Conservation (phyloP, 2,329 filamentous ascomycete genomes). For the Phyllosticta capitalensis region DNA sequence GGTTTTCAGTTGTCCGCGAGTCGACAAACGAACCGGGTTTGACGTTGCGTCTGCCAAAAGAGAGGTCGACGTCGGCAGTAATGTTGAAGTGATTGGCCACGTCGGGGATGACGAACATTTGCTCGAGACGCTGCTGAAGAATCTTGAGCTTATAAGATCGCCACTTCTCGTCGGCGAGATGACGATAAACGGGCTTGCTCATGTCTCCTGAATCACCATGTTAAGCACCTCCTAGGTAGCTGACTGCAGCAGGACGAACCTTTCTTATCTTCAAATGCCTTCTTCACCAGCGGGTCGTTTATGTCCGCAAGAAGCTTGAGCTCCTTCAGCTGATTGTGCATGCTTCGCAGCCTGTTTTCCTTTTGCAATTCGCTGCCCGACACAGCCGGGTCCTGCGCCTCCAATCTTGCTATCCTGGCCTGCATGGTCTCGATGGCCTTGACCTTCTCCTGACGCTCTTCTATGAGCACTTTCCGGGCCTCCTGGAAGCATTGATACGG, state of each 20-base stretch:
- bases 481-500: conserved; percentile 98
- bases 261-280: conserved; percentile 81
- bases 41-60: conserved; percentile 62
- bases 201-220: conserved; percentile 63
- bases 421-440: conserved; percentile 58
- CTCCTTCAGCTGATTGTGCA: conserved; percentile 63
- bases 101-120: conserved; percentile 83
- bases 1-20: conserved; percentile 60
- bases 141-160: conserved; percentile 69
- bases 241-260: conserved; percentile 46
- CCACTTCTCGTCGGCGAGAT: conserved; percentile 84
- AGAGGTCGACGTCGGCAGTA: conserved; percentile 68
- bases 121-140: conserved; percentile 73
- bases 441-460: conserved; percentile 75
- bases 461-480: conserved; percentile 70
- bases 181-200: conserved; percentile 91
- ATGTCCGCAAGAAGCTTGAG: conserved; percentile 88
- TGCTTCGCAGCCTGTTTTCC: conserved; percentile 55
- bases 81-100: conserved; percentile 73
- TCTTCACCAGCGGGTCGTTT: conserved; percentile 90
- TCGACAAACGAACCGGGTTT: conserved; percentile 71
- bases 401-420: conserved; percentile 57
- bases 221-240: neutral
- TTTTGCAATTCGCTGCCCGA: conserved; percentile 56
- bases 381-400: conserved; percentile 47